These are phyloP conservation scores for Fusarium sulawesiense DNA, from an alignment of 2,329 filamentous ascomycete genomes.

Conservation along the genomic window DNA sequence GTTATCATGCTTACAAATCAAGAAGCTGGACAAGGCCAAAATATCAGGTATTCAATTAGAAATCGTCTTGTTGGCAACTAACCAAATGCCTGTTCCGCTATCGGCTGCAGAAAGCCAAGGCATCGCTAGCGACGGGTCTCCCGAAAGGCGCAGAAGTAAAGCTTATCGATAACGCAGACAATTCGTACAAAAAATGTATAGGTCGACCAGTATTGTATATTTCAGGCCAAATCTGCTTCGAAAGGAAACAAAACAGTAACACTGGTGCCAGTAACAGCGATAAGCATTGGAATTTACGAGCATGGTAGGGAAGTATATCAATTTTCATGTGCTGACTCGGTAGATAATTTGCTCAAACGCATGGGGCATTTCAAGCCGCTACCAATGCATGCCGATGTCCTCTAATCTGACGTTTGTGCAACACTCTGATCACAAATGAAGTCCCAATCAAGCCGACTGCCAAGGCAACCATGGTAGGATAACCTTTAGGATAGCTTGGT, in stretches of 20 bases:
- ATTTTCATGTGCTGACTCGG: no score
- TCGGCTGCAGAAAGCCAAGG: background rate
- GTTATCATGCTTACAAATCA: background rate
- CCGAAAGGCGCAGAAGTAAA: background rate
- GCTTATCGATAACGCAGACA: no score
- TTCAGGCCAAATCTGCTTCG: no score
- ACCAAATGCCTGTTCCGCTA: background rate
- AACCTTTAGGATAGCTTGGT: slow-evolving; percentile 70
- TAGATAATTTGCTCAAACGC: no score
- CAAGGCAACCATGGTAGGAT: slow-evolving; percentile 64
- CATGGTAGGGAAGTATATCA: accelerated
- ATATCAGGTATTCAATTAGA: background rate
- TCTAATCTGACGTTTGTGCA: slow-evolving; percentile 25
- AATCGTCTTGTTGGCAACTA: background rate
- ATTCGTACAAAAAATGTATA: no score
- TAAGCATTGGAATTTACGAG: no score
- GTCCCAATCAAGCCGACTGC: slow-evolving; percentile 62
- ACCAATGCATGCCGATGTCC: background rate
- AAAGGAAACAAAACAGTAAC: no score
- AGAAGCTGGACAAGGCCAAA: accelerated
- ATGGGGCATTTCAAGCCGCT: background rate
- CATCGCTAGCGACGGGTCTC: no score
- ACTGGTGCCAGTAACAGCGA: no score
- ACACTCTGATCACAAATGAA: slow-evolving; percentile 58
- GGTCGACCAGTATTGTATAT: no score